phyloP scores from a whole-genome alignment of 179 eudicot species.

The Carnegiea gigantea region DNA sequence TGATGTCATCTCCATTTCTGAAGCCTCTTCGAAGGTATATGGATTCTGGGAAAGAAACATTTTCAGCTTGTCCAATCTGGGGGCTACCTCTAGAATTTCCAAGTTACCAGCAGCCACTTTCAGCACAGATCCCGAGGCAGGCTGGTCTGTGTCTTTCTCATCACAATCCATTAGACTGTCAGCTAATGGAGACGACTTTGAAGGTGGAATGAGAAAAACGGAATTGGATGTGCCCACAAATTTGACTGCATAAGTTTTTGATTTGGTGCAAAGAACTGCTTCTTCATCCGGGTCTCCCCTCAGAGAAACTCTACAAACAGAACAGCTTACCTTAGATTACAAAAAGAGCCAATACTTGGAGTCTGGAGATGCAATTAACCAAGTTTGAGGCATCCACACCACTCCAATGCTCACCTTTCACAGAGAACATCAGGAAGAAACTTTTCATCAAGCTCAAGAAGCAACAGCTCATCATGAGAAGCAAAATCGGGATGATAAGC shows the following conservation, averaged over 20 bases:
- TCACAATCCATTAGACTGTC: constrained; percentile 37
- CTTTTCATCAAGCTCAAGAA: constrained; percentile 86
- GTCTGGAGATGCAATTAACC: neutral
- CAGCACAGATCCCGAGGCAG: constrained; percentile 48
- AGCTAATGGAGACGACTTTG: constrained; percentile 28
- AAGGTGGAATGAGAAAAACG: constrained; percentile 75
- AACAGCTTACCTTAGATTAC: neutral
- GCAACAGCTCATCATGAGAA: constrained; percentile 71
- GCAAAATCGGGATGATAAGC: constrained; percentile 75
- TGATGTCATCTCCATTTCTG: constrained; percentile 41
- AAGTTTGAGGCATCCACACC: no score
- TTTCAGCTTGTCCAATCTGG: constrained; percentile 81
- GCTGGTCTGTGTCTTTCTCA: constrained; percentile 31
- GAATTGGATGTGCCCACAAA: constrained; percentile 92
- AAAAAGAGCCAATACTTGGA: neutral
- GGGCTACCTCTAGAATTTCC: constrained; percentile 87
- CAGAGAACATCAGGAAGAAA: constrained; percentile 72
- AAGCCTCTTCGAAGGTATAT: constrained; percentile 46
- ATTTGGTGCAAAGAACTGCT: constrained; percentile 76
- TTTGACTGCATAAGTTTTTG: constrained; percentile 79
- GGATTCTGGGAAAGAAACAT: constrained; percentile 60
- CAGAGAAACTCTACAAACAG: constrained; percentile 55
- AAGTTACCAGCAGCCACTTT: constrained; percentile 76
- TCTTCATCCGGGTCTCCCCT: constrained; percentile 90
- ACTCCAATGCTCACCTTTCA: constrained; percentile 45